Evolutionary conservation across 2,329 filamentous ascomycete species (phyloP), one percentile per base, ranked within the genome.

Genomic region (Colletotrichum tropicale): DNA sequence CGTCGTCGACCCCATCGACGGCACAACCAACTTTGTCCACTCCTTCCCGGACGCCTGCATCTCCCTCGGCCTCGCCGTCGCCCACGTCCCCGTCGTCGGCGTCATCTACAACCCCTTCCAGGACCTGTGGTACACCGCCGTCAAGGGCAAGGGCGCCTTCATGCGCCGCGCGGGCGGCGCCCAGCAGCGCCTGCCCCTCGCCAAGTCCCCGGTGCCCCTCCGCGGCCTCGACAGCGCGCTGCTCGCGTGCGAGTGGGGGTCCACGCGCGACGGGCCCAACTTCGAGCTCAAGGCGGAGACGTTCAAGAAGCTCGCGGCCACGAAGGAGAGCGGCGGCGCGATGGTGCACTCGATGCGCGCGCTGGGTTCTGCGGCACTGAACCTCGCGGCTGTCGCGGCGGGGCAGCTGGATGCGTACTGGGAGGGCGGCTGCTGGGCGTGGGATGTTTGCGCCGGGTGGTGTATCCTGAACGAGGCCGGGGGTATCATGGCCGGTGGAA

Each of bases 391-490:
- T 52, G 93, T 95, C 5, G 94, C 94, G 4, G 90, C 91, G 12
- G 94, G 94, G 0, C 89, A 92, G 82, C 79, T 95, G 30, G 94
- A 96, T 82, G 80, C 91, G 26, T 96, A 95, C 82, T 96, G 94
- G 94, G 94, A 96, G 85, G 94, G 93, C 48, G 94, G 95, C 1
- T 95, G 94, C 83, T 96, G 94, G 91, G 94, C 94, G 3, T 96
- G 94, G 94, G 94, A 96, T 82, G 94, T 96, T 4, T 95, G 93
- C 81, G 95, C 95, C 7, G 94, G 93, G 0, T 96, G 94, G 94
- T 92, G 93, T 74, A 93, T 96, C 76, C 85, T 96, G 30, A 86
- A 87, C 34, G 94, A 96, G 86, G 93, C 94, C 0, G 95, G 94
- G 0, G 94, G 94, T 0, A 86, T 91, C 67, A 91, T 96, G 87